Evolutionary conservation across 2,329 filamentous ascomycete genomes (phyloP).

Genomic region (Monilinia aucupariae): DNA sequence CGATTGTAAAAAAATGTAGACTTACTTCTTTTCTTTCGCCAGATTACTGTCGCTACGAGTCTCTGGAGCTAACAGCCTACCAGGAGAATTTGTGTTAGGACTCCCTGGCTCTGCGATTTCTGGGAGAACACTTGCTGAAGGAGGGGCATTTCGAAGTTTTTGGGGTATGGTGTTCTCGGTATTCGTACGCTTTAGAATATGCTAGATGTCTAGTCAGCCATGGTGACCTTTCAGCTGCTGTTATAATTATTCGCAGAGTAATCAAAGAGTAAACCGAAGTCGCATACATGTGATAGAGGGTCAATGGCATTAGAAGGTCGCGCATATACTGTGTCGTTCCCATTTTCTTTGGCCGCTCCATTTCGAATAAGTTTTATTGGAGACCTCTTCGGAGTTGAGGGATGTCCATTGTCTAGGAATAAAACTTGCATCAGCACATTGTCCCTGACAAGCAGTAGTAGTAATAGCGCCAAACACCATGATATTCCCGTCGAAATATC

Average conservation of each 20-base stretch:
- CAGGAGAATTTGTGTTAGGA: slow-evolving; percentile 27
- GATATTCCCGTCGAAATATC: neutral
- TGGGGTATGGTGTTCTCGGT: slow-evolving; percentile 53
- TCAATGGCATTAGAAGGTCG: slow-evolving; percentile 48
- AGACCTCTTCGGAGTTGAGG: slow-evolving; percentile 28
- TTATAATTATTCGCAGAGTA: neutral
- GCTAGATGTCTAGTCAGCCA: slow-evolving; percentile 34
- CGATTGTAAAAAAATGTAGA: slow-evolving; percentile 24
- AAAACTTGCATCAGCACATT: slow-evolving; percentile 5
- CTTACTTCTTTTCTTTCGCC: slow-evolving; percentile 61
- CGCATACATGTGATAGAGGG: slow-evolving; percentile 60
- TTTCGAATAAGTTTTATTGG: slow-evolving; percentile 30
- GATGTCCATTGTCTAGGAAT: slow-evolving; percentile 26
- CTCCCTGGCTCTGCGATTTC: slow-evolving; percentile 26
- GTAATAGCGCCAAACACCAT: neutral
- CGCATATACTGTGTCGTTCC: slow-evolving; percentile 20
- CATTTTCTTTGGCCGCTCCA: slow-evolving; percentile 24
- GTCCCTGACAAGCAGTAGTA: slow-evolving; percentile 5
- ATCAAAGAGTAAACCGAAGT: slow-evolving; percentile 21
- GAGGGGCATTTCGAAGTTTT: slow-evolving; percentile 45
- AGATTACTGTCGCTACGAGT: slow-evolving; percentile 30
- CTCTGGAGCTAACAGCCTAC: slow-evolving; percentile 37
- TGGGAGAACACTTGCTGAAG: slow-evolving; percentile 45
- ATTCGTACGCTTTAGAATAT: slow-evolving; percentile 62
- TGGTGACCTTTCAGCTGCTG: neutral